Percentiles rank a stretch among this genome's conserved stretches.
These are phyloP conservation scores for Daldinia eschscholtzii DNA, from an alignment of 2,329 filamentous ascomycete genomes.

Conservation along the genomic window DNA sequence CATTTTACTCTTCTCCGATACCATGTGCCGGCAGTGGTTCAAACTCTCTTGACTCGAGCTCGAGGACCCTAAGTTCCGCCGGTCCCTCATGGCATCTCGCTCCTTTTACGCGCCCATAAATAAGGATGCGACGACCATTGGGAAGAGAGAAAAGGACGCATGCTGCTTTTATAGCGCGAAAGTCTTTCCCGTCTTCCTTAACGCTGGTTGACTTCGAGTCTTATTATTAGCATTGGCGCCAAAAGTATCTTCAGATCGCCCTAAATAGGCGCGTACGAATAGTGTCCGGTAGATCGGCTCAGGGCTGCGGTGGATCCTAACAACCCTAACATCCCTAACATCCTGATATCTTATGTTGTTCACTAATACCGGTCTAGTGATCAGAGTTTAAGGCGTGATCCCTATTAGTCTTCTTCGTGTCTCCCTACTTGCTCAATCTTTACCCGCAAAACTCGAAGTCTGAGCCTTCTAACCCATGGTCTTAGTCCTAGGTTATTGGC, in stretches of 20 bases:
- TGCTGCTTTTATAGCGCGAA: background rate
- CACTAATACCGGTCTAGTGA: background rate
- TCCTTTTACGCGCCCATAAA: background rate
- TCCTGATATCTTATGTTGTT: background rate
- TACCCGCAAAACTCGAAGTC: conserved; percentile 13
- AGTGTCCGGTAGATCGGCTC: conserved; percentile 2
- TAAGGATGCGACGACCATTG: background rate
- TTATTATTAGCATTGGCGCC: background rate
- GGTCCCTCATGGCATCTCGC: conserved; percentile 1
- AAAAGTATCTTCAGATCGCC: conserved; percentile 12
- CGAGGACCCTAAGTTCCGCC: conserved; percentile 8
- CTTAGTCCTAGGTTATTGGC: conserved; percentile 12
- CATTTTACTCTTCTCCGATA: background rate
- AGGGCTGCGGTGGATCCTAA: background rate
- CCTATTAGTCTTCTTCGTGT: background rate
- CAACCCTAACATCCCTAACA: background rate
- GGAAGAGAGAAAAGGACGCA: background rate
- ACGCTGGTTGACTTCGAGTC: background rate
- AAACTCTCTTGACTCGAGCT: conserved; percentile 31
- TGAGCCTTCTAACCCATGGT: conserved; percentile 7
- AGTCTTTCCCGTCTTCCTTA: background rate
- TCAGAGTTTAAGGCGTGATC: background rate
- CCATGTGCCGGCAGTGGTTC: conserved; percentile 10
- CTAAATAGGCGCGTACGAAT: conserved; percentile 19
- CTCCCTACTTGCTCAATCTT: background rate